These are phyloP conservation scores for Phycomyces nitens DNA, from an alignment of 192 early-diverging fungal genomes.

Conservation along the genomic window DNA sequence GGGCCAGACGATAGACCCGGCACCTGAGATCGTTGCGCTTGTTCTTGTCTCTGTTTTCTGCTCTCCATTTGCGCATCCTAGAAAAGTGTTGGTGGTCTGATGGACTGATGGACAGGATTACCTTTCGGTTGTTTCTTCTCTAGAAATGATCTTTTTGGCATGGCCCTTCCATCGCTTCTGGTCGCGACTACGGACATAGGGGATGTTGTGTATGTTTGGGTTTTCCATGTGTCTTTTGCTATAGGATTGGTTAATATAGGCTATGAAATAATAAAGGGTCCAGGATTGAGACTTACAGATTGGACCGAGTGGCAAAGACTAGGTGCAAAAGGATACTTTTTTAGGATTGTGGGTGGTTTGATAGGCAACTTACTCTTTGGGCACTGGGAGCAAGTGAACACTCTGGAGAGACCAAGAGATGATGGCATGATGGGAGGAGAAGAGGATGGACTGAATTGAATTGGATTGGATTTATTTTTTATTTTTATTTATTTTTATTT, in stretches of 20 bases:
- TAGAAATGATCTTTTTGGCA: slow-evolving; percentile 43
- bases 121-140: slow-evolving; percentile 41
- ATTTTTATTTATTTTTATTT: not conserved
- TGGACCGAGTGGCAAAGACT: slow-evolving; percentile 34
- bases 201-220: slow-evolving; percentile 47
- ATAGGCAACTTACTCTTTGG: slow-evolving; percentile 21
- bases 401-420: not conserved
- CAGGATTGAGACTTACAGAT: slow-evolving; percentile 34
- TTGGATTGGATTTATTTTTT: not conserved
- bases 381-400: slow-evolving; percentile 27
- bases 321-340: not conserved
- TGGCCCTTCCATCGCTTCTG: slow-evolving; percentile 50
- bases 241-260: too few relatives aligned
- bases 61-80: slow-evolving; percentile 48
- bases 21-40: slow-evolving; percentile 66
- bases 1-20: slow-evolving; percentile 63
- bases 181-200: slow-evolving; percentile 45
- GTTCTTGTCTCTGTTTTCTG: slow-evolving; percentile 50
- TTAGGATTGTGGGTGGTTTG: too few relatives aligned
- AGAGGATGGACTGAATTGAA: not conserved
- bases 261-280: too few relatives aligned
- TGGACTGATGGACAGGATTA: not conserved
- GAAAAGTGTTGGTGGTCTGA: not conserved
- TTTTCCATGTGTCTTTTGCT: slow-evolving; percentile 47
- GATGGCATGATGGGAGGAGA: not conserved